phyloP scores from a whole-genome alignment of 2,329 filamentous ascomycete genomes.

The Orbilia brochopaga region DNA sequence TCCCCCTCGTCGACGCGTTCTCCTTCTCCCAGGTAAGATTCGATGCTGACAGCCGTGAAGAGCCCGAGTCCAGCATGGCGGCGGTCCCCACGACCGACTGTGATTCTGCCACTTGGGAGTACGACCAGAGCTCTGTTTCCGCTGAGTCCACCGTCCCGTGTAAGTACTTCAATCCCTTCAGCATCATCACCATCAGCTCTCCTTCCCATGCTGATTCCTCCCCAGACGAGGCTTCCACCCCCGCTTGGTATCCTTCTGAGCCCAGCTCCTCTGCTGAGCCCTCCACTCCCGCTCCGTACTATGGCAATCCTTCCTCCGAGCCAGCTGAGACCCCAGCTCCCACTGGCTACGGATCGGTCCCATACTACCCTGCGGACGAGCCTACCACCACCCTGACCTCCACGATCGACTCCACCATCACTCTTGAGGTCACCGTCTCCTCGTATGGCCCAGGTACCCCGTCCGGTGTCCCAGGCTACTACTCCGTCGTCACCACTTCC shows the following conservation, averaged over 20 bases:
- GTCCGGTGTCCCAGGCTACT: slow-evolving; percentile 21
- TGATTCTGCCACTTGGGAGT: slow-evolving; percentile 38
- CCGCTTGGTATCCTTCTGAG: slow-evolving; percentile 7
- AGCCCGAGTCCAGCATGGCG: slow-evolving; percentile 28
- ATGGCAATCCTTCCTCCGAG: slow-evolving; percentile 21
- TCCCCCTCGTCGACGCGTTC: not conserved
- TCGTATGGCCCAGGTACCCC: slow-evolving; percentile 26
- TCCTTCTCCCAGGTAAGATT: not conserved
- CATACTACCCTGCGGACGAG: slow-evolving; percentile 32
- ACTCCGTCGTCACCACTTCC: slow-evolving; percentile 18
- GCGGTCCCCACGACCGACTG: slow-evolving; percentile 40
- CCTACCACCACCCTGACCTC: slow-evolving; percentile 44
- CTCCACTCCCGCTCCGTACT: slow-evolving; percentile 3
- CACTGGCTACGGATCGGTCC: slow-evolving; percentile 23
- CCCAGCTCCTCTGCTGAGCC: not conserved
- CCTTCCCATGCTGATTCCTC: slow-evolving; percentile 6
- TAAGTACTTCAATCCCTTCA: slow-evolving; percentile 15
- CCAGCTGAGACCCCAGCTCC: slow-evolving; percentile 28
- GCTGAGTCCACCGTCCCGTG: slow-evolving; percentile 32
- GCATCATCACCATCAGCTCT: not conserved
- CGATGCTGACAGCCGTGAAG: slow-evolving; percentile 18
- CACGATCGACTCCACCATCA: slow-evolving; percentile 39
- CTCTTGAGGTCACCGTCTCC: slow-evolving; percentile 22
- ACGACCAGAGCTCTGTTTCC: slow-evolving; percentile 30
- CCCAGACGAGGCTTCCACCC: slow-evolving; percentile 28